These are phyloP conservation scores for Infundibulicybe gibba DNA, from an alignment of 768 basidiomycete genomes.

Conservation along the genomic window DNA sequence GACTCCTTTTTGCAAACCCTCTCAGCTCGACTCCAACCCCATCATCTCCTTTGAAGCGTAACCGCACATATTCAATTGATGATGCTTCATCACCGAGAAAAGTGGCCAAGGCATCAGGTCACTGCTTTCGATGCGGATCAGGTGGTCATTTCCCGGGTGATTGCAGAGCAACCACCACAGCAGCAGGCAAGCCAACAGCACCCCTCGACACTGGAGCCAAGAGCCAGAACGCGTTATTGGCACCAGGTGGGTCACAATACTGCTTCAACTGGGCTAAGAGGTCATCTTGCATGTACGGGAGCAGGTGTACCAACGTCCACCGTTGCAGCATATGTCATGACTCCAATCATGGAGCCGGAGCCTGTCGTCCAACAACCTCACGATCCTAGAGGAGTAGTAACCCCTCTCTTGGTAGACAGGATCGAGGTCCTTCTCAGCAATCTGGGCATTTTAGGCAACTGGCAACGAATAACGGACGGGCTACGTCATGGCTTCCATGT, in stretches of 20 bases:
- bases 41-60: neutral
- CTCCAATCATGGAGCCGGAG: conserved; percentile 21
- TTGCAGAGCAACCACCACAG: conserved; percentile 14
- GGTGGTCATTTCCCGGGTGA: conserved; percentile 16
- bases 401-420: conserved; percentile 21
- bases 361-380: conserved; percentile 16
- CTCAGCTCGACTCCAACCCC: neutral
- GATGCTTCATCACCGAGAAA: neutral
- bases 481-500: conserved; percentile 31
- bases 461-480: conserved; percentile 24
- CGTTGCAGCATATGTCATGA: conserved; percentile 21
- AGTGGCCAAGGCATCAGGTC: neutral
- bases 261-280: conserved; percentile 22
- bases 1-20: neutral
- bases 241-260: conserved; percentile 13
- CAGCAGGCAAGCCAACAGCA: conserved; percentile 16
- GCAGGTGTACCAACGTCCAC: conserved; percentile 10
- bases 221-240: conserved; percentile 15
- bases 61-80: neutral
- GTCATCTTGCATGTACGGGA: neutral
- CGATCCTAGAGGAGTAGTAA: conserved; percentile 26
- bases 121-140: conserved; percentile 24
- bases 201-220: conserved; percentile 7
- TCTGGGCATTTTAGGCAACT: conserved; percentile 13
- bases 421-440: conserved; percentile 10